These are phyloP conservation scores for Euphorbia pulcherrima DNA, from an alignment of 345 rosid genomes.

Conservation along the genomic window DNA sequence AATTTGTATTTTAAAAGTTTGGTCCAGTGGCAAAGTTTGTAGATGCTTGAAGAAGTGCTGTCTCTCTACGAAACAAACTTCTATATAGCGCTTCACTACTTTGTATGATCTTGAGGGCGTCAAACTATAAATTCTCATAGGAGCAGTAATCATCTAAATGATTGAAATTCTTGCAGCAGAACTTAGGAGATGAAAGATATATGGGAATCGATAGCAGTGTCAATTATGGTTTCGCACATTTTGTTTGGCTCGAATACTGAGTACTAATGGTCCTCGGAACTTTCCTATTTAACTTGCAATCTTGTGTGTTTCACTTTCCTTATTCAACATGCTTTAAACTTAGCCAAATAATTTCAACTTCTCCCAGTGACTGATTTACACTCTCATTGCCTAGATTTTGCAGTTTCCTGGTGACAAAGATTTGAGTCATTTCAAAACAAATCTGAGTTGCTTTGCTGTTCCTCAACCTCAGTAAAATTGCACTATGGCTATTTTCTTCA, in stretches of 20 bases:
- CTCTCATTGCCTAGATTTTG: conserved; percentile 52
- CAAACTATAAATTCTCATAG: neutral
- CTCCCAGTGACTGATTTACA: conserved; percentile 30
- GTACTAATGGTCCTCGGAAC: neutral
- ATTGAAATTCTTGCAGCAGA: neutral
- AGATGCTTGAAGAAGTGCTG: neutral
- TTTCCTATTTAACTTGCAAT: neutral
- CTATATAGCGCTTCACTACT: neutral
- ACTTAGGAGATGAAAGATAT: conserved; percentile 12
- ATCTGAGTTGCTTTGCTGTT: conserved; percentile 4
- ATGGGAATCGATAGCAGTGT: neutral
- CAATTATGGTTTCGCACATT: neutral
- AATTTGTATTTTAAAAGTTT: neutral
- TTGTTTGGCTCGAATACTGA: neutral
- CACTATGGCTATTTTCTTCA: conserved; percentile 11
- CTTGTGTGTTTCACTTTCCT: conserved; percentile 11
- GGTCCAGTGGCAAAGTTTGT: neutral
- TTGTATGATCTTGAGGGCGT: neutral
- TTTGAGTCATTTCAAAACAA: conserved; percentile 20
- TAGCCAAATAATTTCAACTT: conserved; percentile 2
- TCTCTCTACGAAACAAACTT: neutral
- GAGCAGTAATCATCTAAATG: neutral
- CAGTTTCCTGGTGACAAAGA: conserved; percentile 69
- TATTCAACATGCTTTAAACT: conserved; percentile 7
- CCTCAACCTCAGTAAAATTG: conserved; percentile 14